phyloP scores from a whole-genome alignment of 164 flowering plant species.

The Echeveria elegans region DNA sequence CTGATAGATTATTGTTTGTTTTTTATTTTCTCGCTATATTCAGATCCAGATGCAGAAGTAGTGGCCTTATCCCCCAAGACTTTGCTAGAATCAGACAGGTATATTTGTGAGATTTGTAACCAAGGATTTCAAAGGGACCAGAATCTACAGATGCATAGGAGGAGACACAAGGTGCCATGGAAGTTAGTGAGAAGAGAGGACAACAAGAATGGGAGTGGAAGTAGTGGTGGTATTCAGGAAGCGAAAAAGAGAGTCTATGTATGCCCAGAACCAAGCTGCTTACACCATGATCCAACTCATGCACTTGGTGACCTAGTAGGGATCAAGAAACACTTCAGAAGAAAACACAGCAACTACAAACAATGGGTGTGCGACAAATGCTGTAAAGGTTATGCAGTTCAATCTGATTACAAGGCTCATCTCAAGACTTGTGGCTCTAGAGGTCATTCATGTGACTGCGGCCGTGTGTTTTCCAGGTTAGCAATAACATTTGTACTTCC shows the following conservation, averaged over 20 bases:
- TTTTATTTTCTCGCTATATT: neutral
- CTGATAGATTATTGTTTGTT: neutral
- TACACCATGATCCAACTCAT: slow-evolving; percentile 74
- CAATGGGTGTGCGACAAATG: slow-evolving; percentile 77
- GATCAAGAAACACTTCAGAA: slow-evolving; percentile 65
- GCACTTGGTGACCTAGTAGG: slow-evolving; percentile 80
- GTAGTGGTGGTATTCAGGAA: slow-evolving; percentile 20
- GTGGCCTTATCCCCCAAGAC: slow-evolving; percentile 67
- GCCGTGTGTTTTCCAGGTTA: slow-evolving; percentile 75
- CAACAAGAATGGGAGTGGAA: neutral
- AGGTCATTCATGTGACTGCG: slow-evolving; percentile 81
- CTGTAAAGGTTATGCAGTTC: slow-evolving; percentile 76
- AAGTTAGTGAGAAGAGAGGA: slow-evolving; percentile 56
- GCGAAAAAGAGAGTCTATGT: slow-evolving; percentile 60
- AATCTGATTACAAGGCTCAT: slow-evolving; percentile 75
- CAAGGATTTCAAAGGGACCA: slow-evolving; percentile 75
- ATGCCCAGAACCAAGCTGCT: slow-evolving; percentile 71
- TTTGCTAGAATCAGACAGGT: slow-evolving; percentile 65
- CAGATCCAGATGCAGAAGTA: slow-evolving; percentile 79
- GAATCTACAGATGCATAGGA: slow-evolving; percentile 74
- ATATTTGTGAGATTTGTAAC: slow-evolving; percentile 72
- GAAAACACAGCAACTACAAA: slow-evolving; percentile 63
- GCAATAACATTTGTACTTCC: neutral
- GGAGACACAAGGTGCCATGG: slow-evolving; percentile 81
- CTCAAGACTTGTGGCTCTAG: slow-evolving; percentile 79